Conservation (phyloP, 129 eudicot species). For the Tagetes patula region DNA sequence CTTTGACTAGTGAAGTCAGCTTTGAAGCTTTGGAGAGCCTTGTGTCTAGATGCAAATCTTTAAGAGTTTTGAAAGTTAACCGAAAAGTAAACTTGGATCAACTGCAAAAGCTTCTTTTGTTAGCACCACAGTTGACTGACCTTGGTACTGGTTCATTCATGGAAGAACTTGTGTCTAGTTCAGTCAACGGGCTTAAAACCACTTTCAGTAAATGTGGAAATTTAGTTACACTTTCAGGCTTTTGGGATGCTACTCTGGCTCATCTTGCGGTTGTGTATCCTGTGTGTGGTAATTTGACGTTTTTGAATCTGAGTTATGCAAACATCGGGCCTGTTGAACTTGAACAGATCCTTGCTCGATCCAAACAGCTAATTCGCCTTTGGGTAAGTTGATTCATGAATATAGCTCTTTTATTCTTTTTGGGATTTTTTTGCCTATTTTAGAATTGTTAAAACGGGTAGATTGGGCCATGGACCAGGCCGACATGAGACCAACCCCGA, state of each 20-base stretch:
- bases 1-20: slow-evolving; percentile 56
- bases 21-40: slow-evolving; percentile 65
- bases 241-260: slow-evolving; percentile 59
- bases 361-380: slow-evolving; percentile 67
- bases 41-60: slow-evolving; percentile 61
- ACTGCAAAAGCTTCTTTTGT: slow-evolving; percentile 50
- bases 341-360: slow-evolving; percentile 49
- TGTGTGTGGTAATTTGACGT: slow-evolving; percentile 51
- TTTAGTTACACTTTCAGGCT: slow-evolving; percentile 55
- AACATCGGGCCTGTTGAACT: slow-evolving; percentile 53
- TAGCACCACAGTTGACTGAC: slow-evolving; percentile 57
- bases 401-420: not conserved
- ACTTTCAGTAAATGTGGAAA: slow-evolving; percentile 49
- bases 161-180: slow-evolving; percentile 45
- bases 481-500: no score
- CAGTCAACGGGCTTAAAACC: slow-evolving; percentile 36
- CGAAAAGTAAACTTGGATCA: slow-evolving; percentile 50
- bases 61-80: slow-evolving; percentile 65
- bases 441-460: not conserved
- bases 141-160: slow-evolving; percentile 77
- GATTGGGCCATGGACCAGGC: not conserved
- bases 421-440: no score
- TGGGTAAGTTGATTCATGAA: slow-evolving; percentile 58
- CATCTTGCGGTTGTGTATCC: slow-evolving; percentile 61
- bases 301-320: slow-evolving; percentile 64